Base-by-base conservation (phyloP, 23 red algal species). In the Agarophyton chilense region DNA sequence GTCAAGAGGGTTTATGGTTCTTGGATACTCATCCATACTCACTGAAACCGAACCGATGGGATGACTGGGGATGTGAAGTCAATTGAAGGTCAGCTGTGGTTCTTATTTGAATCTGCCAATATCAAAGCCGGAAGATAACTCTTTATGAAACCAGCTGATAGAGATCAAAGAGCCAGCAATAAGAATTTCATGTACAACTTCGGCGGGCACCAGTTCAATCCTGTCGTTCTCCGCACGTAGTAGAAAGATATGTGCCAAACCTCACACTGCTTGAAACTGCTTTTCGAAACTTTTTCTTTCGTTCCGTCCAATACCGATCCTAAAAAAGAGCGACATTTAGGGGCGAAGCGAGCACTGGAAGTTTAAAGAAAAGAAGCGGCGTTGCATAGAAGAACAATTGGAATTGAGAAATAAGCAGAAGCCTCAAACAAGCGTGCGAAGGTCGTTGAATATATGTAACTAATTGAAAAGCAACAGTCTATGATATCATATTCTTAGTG, bases 241-340 rank as follows among this genome's bases (percentile, higher is more conserved):
- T 32, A 86, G 25, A 44, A 86, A 86, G 28, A 71, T 18, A 0
- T 86, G 0, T 73, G 0, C 36, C 28, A 86, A 44, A 44, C 61
- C 81, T 11, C 19, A 1, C 22, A 86, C 44, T 39, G 16, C 40
- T 47, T 45, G 24, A 28, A 50, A 21, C 34, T 2, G 13, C 6
- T 86, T 6, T 16, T 44, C 18, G 19, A 61, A 71, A 21, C 70
- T 43, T 61, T 0, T 52, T 0, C 51, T 22, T n/a, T 86, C 57
- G 24, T 28, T 31, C 72, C 47, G 32, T 77, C 41, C 3, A 47
- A 21, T 51, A 74, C 52, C 10, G 56, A 13, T 52, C 56, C 44
- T 40, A 87, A 73, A 46, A 87, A 87, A 46, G 52, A 65, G 50
- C 75, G 82, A 22, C 64, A 73, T 1, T n/a, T n/a, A n/a, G n/a